Evolutionary conservation across 2,329 filamentous ascomycete genomes (phyloP).

Genomic region (Scedosporium boydii): DNA sequence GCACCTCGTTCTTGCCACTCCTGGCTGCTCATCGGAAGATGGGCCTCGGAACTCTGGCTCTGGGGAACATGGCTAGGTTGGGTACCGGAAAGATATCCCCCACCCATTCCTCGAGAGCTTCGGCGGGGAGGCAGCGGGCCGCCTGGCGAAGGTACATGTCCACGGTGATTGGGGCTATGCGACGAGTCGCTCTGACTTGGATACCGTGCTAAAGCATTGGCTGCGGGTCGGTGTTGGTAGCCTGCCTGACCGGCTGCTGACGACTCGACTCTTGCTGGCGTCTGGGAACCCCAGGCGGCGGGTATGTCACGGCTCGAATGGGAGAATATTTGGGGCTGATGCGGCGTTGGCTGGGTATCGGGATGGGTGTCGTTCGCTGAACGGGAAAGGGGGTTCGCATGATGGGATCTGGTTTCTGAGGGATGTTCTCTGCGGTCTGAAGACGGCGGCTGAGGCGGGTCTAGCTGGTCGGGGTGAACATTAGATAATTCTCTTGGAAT

Average conservation of each 20-base stretch:
- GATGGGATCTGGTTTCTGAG: background rate
- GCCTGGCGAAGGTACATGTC: conserved; percentile 38
- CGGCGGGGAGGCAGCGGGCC: conserved; percentile 63
- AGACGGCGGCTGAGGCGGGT: background rate
- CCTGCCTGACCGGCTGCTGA: background rate
- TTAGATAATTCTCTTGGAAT: background rate
- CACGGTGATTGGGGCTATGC: conserved; percentile 53
- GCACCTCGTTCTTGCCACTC: conserved; percentile 95
- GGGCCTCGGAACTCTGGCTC: conserved; percentile 26
- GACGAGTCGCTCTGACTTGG: conserved; percentile 57
- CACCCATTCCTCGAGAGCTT: conserved; percentile 62
- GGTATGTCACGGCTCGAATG: conserved; percentile 49
- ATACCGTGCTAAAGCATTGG: conserved; percentile 49
- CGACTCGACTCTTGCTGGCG: background rate
- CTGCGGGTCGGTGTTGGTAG: background rate
- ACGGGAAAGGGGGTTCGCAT: conserved; percentile 8
- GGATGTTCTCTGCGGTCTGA: background rate
- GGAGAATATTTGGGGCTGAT: conserved; percentile 35
- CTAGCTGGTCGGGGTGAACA: background rate
- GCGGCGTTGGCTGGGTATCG: conserved; percentile 11
- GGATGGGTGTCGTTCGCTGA: conserved; percentile 10
- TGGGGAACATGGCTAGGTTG: conserved; percentile 5
- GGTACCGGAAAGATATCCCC: conserved; percentile 35
- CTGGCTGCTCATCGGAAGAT: conserved; percentile 56
- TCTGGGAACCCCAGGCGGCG: conserved; percentile 40